Percentiles rank a stretch among this genome's conserved stretches.
These are phyloP conservation scores for Phellopilus nigrolimitatus DNA, from an alignment of 1,284 basidiomycete species.

Conservation along the genomic window DNA sequence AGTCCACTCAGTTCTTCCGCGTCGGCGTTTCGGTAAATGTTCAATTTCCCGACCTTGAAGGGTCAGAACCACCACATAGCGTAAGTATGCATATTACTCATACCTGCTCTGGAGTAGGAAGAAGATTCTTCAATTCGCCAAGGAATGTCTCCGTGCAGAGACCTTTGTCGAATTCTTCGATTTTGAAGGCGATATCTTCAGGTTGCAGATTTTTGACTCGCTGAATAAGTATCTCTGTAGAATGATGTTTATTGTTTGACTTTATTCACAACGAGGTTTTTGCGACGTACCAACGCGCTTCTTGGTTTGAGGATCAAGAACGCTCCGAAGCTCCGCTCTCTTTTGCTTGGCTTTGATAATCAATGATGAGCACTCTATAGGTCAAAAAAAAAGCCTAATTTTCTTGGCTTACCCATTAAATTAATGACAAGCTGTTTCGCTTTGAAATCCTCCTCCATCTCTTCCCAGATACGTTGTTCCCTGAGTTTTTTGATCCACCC, in stretches of 20 bases:
- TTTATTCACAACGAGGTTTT: neutral
- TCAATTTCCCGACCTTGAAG: constrained; percentile 79
- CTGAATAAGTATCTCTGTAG: constrained; percentile 82
- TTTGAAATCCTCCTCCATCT: constrained; percentile 99
- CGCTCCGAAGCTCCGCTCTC: constrained; percentile 82
- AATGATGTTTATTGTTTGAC: neutral
- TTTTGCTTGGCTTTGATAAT: constrained; percentile 62
- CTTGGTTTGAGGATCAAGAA: constrained; percentile 86
- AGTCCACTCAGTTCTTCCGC: constrained; percentile 85
- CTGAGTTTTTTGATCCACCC: constrained; percentile 79
- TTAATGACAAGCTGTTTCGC: constrained; percentile 91
- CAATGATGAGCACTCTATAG: constrained; percentile 6
- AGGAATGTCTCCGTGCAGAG: constrained; percentile 86
- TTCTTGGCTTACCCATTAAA: constrained; percentile 69
- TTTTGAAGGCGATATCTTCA: constrained; percentile 79
- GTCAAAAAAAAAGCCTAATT: constrained; percentile 11
- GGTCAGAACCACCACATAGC: constrained; percentile 19
- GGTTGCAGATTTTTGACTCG: constrained; percentile 78
- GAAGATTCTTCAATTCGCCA: constrained; percentile 77
- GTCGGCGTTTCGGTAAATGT: constrained; percentile 83
- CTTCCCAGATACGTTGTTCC: constrained; percentile 83
- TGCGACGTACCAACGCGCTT: constrained; percentile 76
- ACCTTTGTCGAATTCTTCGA: constrained; percentile 80
- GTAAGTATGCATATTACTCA: constrained; percentile 23
- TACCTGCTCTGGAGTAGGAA: constrained; percentile 88